Conservation (phyloP, 1,139 yeast species). For the Komagataea norvegica region DNA sequence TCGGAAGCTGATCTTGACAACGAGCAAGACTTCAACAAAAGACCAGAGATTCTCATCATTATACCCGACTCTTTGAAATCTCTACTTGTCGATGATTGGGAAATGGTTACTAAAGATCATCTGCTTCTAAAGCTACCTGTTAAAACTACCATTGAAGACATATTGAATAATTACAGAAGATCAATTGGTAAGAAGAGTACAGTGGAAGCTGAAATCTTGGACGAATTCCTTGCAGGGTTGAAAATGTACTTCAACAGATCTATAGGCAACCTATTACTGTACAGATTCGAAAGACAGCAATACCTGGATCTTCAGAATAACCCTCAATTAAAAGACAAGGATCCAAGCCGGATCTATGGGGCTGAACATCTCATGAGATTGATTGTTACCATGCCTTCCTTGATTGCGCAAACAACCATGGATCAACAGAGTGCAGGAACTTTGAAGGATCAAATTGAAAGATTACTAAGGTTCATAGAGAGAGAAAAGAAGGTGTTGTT, state of each 20-base stretch:
- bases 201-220: slow-evolving; percentile 50
- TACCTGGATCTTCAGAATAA: slow-evolving; percentile 50
- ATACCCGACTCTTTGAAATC: slow-evolving; percentile 67
- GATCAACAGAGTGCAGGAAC: slow-evolving; percentile 67
- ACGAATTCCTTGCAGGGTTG: slow-evolving; percentile 68
- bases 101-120: slow-evolving; percentile 73
- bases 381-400: slow-evolving; percentile 73
- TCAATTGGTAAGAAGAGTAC: slow-evolving; percentile 25
- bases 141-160: slow-evolving; percentile 43
- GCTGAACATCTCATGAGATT: slow-evolving; percentile 72
- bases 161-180: slow-evolving; percentile 45
- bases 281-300: slow-evolving; percentile 83
- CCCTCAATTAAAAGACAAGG: slow-evolving; percentile 33
- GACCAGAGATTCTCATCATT: slow-evolving; percentile 48
- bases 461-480: slow-evolving; percentile 45
- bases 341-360: slow-evolving; percentile 58
- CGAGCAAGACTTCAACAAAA: slow-evolving; percentile 36
- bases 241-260: slow-evolving; percentile 73
- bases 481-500: slow-evolving; percentile 45
- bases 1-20: slow-evolving; percentile 24
- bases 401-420: slow-evolving; percentile 75
- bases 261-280: slow-evolving; percentile 67
- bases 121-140: slow-evolving; percentile 63
- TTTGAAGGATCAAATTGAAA: slow-evolving; percentile 50
- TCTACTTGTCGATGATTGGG: slow-evolving; percentile 89